Conservation (phyloP, 192 early-diverging fungal genomes). For the Coemansia sp. region DNA sequence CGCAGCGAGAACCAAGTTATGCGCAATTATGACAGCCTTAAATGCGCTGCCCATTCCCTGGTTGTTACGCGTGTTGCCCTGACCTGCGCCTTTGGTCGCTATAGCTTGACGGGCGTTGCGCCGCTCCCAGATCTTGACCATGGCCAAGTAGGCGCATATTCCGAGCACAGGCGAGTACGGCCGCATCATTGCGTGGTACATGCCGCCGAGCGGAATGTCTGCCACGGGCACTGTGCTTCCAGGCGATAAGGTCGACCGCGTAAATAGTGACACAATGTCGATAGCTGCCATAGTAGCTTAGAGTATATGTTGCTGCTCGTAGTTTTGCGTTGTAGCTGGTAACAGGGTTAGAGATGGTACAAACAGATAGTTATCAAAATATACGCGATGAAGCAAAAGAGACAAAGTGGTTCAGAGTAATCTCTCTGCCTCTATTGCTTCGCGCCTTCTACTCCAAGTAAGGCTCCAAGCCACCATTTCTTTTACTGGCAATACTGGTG, state of each 20-base stretch:
- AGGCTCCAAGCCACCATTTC: neutral
- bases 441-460: neutral
- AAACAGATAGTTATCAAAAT: neutral
- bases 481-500: neutral
- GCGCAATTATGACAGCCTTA: slow-evolving; percentile 75
- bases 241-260: neutral
- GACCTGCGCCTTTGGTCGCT: neutral
- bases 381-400: neutral
- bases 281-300: neutral
- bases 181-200: slow-evolving; percentile 68
- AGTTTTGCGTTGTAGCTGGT: neutral
- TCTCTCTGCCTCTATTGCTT: neutral
- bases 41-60: slow-evolving; percentile 43
- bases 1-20: slow-evolving; percentile 69
- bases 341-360: neutral
- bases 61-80: neutral
- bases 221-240: slow-evolving; percentile 13
- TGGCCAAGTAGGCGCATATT: slow-evolving; percentile 19
- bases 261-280: slow-evolving; percentile 1
- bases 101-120: slow-evolving; percentile 17
- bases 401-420: neutral
- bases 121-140: slow-evolving; percentile 28
- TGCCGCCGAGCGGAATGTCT: slow-evolving; percentile 64
- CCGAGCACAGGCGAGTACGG: slow-evolving; percentile 64
- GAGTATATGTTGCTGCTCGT: neutral